Conservation (phyloP, 2,329 filamentous ascomycete species). For the Xylaria sp. region DNA sequence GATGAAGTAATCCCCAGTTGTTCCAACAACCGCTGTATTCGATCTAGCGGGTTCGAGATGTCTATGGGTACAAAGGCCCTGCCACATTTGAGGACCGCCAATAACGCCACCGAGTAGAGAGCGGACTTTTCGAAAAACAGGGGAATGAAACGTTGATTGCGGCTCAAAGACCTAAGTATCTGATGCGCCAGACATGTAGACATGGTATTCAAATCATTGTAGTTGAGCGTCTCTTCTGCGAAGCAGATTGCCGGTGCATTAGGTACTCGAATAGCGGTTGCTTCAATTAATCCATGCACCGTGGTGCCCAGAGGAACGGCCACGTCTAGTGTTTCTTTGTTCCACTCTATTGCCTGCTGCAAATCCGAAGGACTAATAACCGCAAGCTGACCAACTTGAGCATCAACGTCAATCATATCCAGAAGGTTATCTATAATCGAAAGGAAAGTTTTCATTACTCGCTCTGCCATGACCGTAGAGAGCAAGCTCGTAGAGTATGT, state of each 20-base stretch:
- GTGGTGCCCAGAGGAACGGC: background rate
- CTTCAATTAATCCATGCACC: background rate
- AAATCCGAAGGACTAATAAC: background rate
- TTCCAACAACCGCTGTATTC: slow-evolving; percentile 14
- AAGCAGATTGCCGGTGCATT: background rate
- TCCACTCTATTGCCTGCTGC: background rate
- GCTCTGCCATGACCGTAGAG: slow-evolving; percentile 12
- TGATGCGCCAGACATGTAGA: background rate
- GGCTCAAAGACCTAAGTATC: background rate
- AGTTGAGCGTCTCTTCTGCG: background rate
- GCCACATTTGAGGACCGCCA: slow-evolving; percentile 16
- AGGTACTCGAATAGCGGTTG: background rate
- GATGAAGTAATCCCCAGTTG: slow-evolving; percentile 15
- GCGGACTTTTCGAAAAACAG: slow-evolving; percentile 2
- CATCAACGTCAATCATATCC: slow-evolving; percentile 3
- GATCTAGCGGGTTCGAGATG: slow-evolving; percentile 17
- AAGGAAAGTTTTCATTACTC: slow-evolving; percentile 17
- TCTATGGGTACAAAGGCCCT: slow-evolving; percentile 20
- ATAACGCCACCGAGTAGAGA: slow-evolving; percentile 10
- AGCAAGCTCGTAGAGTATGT: slow-evolving; percentile 18
- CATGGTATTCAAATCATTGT: background rate
- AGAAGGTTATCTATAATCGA: slow-evolving; percentile 15
- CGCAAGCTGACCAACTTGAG: background rate
- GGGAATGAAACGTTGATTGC: background rate
- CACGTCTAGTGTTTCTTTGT: background rate